A percentile compares a stretch with the other conserved stretches of the same genome.
These are phyloP conservation scores for Ascochyta lentis DNA, from an alignment of 2,329 filamentous ascomycete genomes.

Conservation along the genomic window DNA sequence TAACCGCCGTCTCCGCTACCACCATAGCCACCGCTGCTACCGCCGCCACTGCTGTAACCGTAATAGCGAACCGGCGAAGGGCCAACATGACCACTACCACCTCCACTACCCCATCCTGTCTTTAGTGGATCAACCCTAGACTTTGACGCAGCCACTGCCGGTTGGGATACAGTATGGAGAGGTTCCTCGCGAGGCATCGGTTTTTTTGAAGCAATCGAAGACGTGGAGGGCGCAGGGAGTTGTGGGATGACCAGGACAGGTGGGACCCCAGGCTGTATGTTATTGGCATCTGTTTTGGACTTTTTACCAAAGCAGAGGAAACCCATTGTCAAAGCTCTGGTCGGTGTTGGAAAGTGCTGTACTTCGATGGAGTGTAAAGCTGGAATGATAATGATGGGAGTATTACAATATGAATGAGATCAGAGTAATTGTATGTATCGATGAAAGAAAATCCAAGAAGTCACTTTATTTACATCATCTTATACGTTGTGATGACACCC, in stretches of 20 bases:
- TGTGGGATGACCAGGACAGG: background rate
- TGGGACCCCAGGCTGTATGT: background rate
- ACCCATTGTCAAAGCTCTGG: background rate
- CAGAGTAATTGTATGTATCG: background rate
- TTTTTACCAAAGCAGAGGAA: constrained; percentile 11
- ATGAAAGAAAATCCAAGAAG: background rate
- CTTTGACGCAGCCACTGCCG: background rate
- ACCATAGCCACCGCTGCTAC: background rate
- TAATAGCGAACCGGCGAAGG: too few species aligned
- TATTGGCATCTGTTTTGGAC: background rate
- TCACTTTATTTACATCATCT: background rate
- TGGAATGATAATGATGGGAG: background rate
- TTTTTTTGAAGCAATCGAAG: background rate
- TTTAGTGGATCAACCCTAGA: background rate
- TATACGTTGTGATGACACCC: background rate
- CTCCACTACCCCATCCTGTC: background rate
- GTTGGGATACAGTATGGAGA: background rate
- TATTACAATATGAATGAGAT: background rate
- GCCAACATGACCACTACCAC: background rate
- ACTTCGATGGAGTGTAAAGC: background rate
- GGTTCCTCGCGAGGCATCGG: background rate
- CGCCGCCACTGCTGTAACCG: background rate
- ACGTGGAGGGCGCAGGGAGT: background rate
- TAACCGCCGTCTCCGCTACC: background rate
- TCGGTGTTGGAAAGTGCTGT: background rate